Conservation (phyloP, 2,329 filamentous ascomycete genomes). For the Capronia coronata region DNA sequence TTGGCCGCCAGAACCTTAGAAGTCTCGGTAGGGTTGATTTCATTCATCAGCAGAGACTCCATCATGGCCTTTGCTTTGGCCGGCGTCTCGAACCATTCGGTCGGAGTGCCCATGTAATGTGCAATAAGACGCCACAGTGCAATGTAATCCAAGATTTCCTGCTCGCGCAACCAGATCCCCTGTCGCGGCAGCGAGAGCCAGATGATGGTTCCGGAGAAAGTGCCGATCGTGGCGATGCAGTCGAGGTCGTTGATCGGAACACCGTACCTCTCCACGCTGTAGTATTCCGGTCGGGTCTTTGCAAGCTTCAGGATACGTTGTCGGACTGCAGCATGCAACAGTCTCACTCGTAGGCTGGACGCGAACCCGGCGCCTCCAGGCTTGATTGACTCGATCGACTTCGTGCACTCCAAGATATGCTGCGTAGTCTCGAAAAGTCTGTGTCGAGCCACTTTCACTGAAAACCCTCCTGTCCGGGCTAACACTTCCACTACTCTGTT, state of each 20-base stretch:
- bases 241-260: constrained; percentile 72
- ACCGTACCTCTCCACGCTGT: constrained; percentile 52
- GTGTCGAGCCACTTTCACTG: constrained; percentile 58
- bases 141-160: constrained; percentile 63
- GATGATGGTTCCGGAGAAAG: constrained; percentile 62
- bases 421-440: constrained; percentile 68
- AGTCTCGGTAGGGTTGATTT: constrained; percentile 59
- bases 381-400: constrained; percentile 57
- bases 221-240: constrained; percentile 62
- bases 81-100: constrained; percentile 52
- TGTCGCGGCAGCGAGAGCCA: constrained; percentile 66
- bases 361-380: constrained; percentile 61
- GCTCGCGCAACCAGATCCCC: constrained; percentile 57
- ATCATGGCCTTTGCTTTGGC: constrained; percentile 53
- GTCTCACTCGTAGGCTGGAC: constrained; percentile 60
- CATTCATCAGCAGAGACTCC: constrained; percentile 60
- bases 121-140: constrained; percentile 71
- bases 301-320: constrained; percentile 57
- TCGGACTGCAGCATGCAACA: constrained; percentile 63
- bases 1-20: constrained; percentile 65
- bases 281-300: constrained; percentile 54
- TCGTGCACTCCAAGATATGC: constrained; percentile 65
- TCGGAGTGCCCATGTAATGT: constrained; percentile 63
- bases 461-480: constrained; percentile 67
- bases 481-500: constrained; percentile 67